Conservation (phyloP, 2,329 filamentous ascomycete genomes). For the Xylariomycetidae sp. region DNA sequence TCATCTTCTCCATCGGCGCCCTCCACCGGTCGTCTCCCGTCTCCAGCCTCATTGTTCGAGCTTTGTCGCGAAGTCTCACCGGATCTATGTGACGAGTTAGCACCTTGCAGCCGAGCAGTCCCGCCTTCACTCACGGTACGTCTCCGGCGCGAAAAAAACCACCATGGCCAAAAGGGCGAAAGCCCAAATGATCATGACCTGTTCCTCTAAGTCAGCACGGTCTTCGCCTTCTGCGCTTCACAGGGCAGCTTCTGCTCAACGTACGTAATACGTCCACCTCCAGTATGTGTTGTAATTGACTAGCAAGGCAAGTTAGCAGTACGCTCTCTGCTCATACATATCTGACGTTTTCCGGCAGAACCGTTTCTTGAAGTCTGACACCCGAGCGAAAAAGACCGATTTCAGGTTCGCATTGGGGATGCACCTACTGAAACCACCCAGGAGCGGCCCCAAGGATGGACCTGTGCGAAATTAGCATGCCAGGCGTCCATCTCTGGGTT, state of each 20-base stretch:
- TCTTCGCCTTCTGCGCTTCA: too few relatives aligned
- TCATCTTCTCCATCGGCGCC: slow-evolving; percentile 68
- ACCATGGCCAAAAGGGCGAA: slow-evolving; percentile 59
- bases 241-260: slow-evolving; percentile 7
- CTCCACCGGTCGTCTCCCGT: slow-evolving; percentile 73
- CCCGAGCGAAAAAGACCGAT: too few relatives aligned
- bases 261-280: slow-evolving; percentile 74
- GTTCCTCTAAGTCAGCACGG: too few relatives aligned
- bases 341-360: too few relatives aligned
- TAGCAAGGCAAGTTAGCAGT: too few relatives aligned
- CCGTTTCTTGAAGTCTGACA: neutral
- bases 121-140: slow-evolving; percentile 55
- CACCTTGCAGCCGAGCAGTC: slow-evolving; percentile 32
- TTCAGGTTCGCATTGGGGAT: too few relatives aligned
- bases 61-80: slow-evolving; percentile 69
- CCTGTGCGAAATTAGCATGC: slow-evolving; percentile 27
- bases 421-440: slow-evolving; percentile 65
- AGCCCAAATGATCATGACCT: slow-evolving; percentile 72
- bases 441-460: slow-evolving; percentile 50
- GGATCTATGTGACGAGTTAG: slow-evolving; percentile 40
- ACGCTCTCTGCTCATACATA: too few relatives aligned
- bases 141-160: slow-evolving; percentile 74
- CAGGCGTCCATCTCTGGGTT: neutral
- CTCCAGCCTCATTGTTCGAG: slow-evolving; percentile 59
- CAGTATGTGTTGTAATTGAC: slow-evolving; percentile 68